Base-by-base conservation (phyloP, 2,329 filamentous ascomycete species). In the Colletotrichum viniferum region DNA sequence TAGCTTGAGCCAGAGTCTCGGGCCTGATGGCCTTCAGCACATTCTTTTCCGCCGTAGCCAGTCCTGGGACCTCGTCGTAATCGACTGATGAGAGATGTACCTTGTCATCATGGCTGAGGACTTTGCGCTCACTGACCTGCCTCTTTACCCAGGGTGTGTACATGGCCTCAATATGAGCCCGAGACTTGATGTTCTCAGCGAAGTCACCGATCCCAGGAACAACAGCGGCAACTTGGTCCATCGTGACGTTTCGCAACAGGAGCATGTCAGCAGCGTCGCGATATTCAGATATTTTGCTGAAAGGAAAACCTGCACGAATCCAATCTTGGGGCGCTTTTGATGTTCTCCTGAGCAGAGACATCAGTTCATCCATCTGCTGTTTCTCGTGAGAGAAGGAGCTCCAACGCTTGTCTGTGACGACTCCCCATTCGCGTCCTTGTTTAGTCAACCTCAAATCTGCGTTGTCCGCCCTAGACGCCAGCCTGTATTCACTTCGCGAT, bases 401-500 rank as follows among this genome's bases (percentile, higher is more conserved):
- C 97, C 97, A 99, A 63, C 97, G 93, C 76, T 85, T 85, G 80
- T 97, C 93, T n/a, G 92, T 88, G 4, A 99, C 92, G 21, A 97
- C 90, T 65, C 96, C 96, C 79, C 93, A 94, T 16, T 89, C 86
- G 72, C 93, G 92, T 12, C 95, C 97, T 82, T 93, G 93, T 34
- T 90, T 88, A 0, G 97, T 98, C 34, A 99, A 91, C 4, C 97
- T 93, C 7, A 94, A 84, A 84, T 99, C 97, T 43, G 97, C 97
- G 82, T 99, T 99, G 86, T 99, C 97, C 61, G 97, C 94, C 77
- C 97, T 94, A 4, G 95, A 92, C 58, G 94, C 95, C 90, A 99
- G 96, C 77, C 97, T 94, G 85, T 97, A 99, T 86, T 99, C 97
- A 85, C 94, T 98, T 77, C 97, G 92, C 7, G 95, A 94, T 3